These are phyloP conservation scores for Colletotrichum gigasporum DNA, from an alignment of 2,329 filamentous ascomycete genomes.

Conservation along the genomic window DNA sequence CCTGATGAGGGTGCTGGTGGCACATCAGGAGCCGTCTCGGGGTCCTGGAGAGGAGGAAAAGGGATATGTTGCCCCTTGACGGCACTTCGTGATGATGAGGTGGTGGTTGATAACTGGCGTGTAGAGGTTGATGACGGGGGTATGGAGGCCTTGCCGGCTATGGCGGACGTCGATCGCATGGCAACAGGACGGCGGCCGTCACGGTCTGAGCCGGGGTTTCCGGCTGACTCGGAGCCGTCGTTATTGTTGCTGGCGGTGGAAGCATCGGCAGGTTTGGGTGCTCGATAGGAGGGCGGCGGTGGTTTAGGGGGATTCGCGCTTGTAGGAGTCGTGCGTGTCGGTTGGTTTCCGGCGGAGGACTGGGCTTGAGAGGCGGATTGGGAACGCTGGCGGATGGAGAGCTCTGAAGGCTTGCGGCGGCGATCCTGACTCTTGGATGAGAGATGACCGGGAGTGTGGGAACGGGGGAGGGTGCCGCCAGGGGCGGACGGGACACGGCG, in stretches of 20 bases:
- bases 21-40: constrained; percentile 66
- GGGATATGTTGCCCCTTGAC: constrained; percentile 53
- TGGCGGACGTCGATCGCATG: constrained; percentile 64
- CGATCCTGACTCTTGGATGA: constrained; percentile 65
- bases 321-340: constrained; percentile 34
- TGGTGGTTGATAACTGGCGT: constrained; percentile 12
- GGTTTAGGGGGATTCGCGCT: constrained; percentile 30
- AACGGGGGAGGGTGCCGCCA: constrained; percentile 55
- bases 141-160: constrained; percentile 44
- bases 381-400: constrained; percentile 63
- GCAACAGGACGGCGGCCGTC: constrained; percentile 52
- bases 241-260: constrained; percentile 23
- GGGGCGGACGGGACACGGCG: constrained; percentile 24
- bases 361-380: constrained; percentile 55
- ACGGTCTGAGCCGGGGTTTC: constrained; percentile 36
- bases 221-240: constrained; percentile 38
- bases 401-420: constrained; percentile 60
- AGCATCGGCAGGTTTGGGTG: constrained; percentile 34
- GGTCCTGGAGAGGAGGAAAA: constrained; percentile 67
- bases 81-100: constrained; percentile 34
- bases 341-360: constrained; percentile 33
- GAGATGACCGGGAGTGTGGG: constrained; percentile 70
- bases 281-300: constrained; percentile 27
- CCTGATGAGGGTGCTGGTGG: constrained; percentile 71
- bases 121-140: constrained; percentile 21